Conservation (phyloP, 2,329 filamentous ascomycete species). For the Scolecobasidium constrictum region DNA sequence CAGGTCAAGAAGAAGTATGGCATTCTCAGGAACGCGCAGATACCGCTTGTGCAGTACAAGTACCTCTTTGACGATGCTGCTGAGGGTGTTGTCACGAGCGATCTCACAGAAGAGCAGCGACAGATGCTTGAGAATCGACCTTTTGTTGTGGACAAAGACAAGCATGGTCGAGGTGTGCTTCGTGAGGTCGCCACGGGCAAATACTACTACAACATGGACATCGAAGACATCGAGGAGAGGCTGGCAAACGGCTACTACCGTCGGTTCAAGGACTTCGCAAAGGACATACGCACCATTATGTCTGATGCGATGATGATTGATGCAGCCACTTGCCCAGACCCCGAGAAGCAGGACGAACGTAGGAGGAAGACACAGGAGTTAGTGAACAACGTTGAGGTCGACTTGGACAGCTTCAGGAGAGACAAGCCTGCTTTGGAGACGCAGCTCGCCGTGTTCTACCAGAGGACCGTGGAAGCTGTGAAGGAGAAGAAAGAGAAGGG, state of each 20-base stretch:
- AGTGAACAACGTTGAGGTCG: slow-evolving; percentile 85
- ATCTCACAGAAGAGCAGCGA: slow-evolving; percentile 44
- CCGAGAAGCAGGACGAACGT: slow-evolving; percentile 41
- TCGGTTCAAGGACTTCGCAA: slow-evolving; percentile 76
- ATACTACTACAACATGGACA: slow-evolving; percentile 91
- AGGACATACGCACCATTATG: slow-evolving; percentile 73
- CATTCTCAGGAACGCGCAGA: slow-evolving; percentile 72
- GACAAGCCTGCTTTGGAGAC: slow-evolving; percentile 49
- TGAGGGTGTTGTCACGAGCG: slow-evolving; percentile 51
- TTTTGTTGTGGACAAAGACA: slow-evolving; percentile 70
- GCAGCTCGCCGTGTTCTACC: slow-evolving; percentile 75
- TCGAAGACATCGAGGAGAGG: slow-evolving; percentile 88
- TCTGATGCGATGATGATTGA: slow-evolving; percentile 64
- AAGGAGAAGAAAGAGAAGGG: slow-evolving; percentile 30
- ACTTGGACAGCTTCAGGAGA: slow-evolving; percentile 66
- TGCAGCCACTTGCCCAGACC: neutral
- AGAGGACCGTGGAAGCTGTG: slow-evolving; percentile 51
- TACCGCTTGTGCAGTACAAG: slow-evolving; percentile 61
- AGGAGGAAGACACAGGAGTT: slow-evolving; percentile 85
- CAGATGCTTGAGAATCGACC: slow-evolving; percentile 53
- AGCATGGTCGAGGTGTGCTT: slow-evolving; percentile 66
- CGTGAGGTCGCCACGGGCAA: slow-evolving; percentile 66
- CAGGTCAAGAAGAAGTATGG: slow-evolving; percentile 86
- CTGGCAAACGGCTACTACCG: slow-evolving; percentile 95
- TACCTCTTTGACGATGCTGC: slow-evolving; percentile 81